Conservation (phyloP, 2,329 filamentous ascomycete genomes). For the Fonsecaea nubica region DNA sequence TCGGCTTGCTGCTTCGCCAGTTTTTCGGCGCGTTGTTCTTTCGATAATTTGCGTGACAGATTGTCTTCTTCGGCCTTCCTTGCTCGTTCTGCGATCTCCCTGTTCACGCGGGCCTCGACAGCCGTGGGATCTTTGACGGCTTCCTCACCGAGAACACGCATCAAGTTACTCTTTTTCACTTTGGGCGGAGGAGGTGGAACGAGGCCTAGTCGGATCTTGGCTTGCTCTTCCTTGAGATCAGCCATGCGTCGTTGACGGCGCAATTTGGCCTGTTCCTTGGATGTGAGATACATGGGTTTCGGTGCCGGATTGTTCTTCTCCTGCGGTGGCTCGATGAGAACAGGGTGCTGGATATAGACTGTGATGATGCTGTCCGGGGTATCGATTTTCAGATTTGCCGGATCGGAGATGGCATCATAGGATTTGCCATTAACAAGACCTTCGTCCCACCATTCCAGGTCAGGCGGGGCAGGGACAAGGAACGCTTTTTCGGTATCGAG, state of each 20-base stretch:
- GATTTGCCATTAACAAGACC: slow-evolving; percentile 75
- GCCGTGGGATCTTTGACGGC: slow-evolving; percentile 96
- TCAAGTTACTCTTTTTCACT: slow-evolving; percentile 96
- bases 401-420: slow-evolving; percentile 73
- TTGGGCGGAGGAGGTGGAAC: slow-evolving; percentile 91
- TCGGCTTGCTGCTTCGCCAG: slow-evolving; percentile 80
- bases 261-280: slow-evolving; percentile 88
- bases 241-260: slow-evolving; percentile 89
- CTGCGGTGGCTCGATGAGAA: slow-evolving; percentile 87
- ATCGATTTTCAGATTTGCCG: slow-evolving; percentile 72
- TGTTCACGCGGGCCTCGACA: slow-evolving; percentile 91
- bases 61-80: slow-evolving; percentile 79
- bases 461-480: slow-evolving; percentile 80
- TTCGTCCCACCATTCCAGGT: slow-evolving; percentile 98
- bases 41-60: slow-evolving; percentile 83
- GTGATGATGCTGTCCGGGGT: slow-evolving; percentile 87
- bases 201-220: slow-evolving; percentile 89
- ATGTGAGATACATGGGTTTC: slow-evolving; percentile 91
- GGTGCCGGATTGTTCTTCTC: slow-evolving; percentile 78
- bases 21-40: slow-evolving; percentile 86
- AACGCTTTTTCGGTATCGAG: slow-evolving; percentile 88
- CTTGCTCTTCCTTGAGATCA: slow-evolving; percentile 93
- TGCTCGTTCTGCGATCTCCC: slow-evolving; percentile 86
- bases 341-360: slow-evolving; percentile 88
- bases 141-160: slow-evolving; percentile 93